Conservation (phyloP, 352 stramenopile genomes). For the Phytophthora europaea region DNA sequence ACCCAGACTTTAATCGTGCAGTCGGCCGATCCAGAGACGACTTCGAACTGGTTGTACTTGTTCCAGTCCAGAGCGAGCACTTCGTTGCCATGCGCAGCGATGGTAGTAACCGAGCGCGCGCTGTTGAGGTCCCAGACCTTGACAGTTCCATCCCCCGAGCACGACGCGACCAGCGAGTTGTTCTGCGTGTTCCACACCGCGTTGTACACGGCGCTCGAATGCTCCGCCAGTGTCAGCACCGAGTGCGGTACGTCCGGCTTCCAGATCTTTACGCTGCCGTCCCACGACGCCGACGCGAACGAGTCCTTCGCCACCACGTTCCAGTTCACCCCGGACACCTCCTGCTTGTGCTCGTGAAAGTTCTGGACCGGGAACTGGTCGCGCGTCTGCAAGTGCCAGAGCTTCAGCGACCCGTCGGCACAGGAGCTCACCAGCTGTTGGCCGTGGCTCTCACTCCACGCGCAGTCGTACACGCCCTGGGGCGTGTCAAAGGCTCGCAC, state of each 20-base stretch:
- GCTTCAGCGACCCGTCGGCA: conserved; percentile 89
- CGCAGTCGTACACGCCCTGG: conserved; percentile 91
- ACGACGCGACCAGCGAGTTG: conserved; percentile 73
- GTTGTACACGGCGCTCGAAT: conserved; percentile 86
- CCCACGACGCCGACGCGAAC: conserved; percentile 91
- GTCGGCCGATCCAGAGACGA: conserved; percentile 89
- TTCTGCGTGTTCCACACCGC: conserved; percentile 89
- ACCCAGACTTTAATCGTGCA: conserved; percentile 90
- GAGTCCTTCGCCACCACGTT: conserved; percentile 90
- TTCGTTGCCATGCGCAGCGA: conserved; percentile 82
- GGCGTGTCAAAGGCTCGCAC: conserved; percentile 91
- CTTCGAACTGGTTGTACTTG: conserved; percentile 93
- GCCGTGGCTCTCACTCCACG: conserved; percentile 90
- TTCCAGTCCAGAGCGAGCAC: conserved; percentile 93
- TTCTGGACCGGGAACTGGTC: conserved; percentile 91
- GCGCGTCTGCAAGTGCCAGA: conserved; percentile 91
- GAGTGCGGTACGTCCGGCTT: conserved; percentile 76
- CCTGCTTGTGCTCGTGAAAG: conserved; percentile 89
- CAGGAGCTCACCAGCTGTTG: conserved; percentile 91
- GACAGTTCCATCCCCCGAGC: conserved; percentile 77
- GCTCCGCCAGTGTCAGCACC: conserved; percentile 79
- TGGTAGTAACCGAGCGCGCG: conserved; percentile 60
- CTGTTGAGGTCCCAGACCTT: conserved; percentile 88
- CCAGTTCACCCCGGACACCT: conserved; percentile 92
- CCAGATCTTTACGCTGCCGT: conserved; percentile 91